Percentiles rank a stretch among this genome's conserved stretches.
Evolutionary conservation across 73 alveolate species (phyloP).

Genomic region (Loxodes magnus): DNA sequence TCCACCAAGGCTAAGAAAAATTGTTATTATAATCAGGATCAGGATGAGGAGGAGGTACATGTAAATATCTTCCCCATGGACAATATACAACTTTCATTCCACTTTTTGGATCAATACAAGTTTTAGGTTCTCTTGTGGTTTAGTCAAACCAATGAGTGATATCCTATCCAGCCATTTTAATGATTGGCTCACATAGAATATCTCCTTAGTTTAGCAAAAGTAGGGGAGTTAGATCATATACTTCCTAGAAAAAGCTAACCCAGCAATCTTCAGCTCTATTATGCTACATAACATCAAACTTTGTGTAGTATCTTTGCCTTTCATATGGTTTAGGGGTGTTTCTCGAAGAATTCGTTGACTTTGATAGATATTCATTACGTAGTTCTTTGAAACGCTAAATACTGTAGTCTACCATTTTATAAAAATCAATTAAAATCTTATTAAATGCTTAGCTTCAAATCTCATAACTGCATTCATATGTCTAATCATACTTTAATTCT

Average conservation of each 20-base stretch:
- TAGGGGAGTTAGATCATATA: constrained; percentile 72
- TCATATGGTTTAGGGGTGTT: constrained; percentile 67
- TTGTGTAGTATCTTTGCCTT: constrained; percentile 76
- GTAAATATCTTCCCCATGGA: constrained; percentile 95
- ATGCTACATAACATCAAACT: constrained; percentile 86
- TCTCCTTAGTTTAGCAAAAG: constrained; percentile 56
- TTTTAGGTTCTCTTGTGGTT: constrained; percentile 82
- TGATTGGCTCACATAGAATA: constrained; percentile 78
- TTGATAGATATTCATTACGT: too few relatives aligned
- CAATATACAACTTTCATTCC: constrained; percentile 67
- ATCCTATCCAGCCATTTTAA: constrained; percentile 91
- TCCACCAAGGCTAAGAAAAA: constrained; percentile 93
- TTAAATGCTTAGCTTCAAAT: too few relatives aligned
- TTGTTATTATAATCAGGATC: constrained; percentile 50
- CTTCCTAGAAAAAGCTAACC: constrained; percentile 89
- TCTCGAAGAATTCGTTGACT: too few relatives aligned
- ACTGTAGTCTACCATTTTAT: too few relatives aligned
- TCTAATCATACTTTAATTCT: too few relatives aligned
- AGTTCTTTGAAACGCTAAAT: too few relatives aligned
- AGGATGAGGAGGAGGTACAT: constrained; percentile 90
- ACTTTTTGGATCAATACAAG: constrained; percentile 84
- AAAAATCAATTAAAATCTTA: too few relatives aligned
- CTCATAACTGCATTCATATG: too few relatives aligned
- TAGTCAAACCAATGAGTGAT: constrained; percentile 96
- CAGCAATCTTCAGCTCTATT: constrained; percentile 92